Evolutionary conservation across 2,329 filamentous ascomycete species (phyloP).

Genomic region (Dothistroma septosporum): DNA sequence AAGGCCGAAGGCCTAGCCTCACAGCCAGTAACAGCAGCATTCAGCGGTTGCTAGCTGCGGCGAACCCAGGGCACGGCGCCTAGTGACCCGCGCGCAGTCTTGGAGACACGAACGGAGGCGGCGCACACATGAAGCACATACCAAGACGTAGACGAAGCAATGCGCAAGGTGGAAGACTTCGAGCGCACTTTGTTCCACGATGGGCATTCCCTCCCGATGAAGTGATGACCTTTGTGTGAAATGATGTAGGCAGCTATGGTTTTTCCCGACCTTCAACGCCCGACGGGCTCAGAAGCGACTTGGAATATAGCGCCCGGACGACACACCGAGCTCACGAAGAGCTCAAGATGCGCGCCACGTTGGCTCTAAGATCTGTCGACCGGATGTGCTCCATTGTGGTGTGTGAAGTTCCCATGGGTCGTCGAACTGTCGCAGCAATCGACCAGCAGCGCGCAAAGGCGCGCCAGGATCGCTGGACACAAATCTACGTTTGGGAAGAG

Average conservation of each 20-base stretch:
- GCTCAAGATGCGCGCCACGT: conserved; percentile 42
- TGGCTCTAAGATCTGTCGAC: conserved; percentile 94
- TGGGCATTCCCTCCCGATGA: too few relatives aligned
- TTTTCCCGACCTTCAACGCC: conserved; percentile 83
- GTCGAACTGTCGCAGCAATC: conserved; percentile 83
- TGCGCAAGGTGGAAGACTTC: too few relatives aligned
- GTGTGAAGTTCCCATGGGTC: conserved; percentile 67
- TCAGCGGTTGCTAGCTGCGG: too few relatives aligned
- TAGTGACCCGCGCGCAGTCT: too few relatives aligned
- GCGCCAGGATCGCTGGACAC: conserved; percentile 76
- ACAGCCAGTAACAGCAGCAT: too few relatives aligned
- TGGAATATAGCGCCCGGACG: conserved; percentile 79
- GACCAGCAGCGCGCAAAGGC: conserved; percentile 57
- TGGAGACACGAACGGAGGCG: too few relatives aligned
- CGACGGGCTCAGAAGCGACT: conserved; percentile 84
- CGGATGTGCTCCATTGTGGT: conserved; percentile 75
- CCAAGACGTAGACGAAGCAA: neutral
- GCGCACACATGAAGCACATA: neutral
- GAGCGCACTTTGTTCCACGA: too few relatives aligned
- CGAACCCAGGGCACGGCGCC: too few relatives aligned
- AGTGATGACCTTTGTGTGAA: too few relatives aligned
- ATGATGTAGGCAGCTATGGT: conserved; percentile 61
- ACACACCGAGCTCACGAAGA: conserved; percentile 64
- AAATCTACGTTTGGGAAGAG: conserved; percentile 62
- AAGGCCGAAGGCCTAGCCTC: too few relatives aligned